A percentile compares a stretch with the other conserved stretches of the same genome.
Evolutionary conservation across 176 grass and related monocot genomes (phyloP).

Genomic region (Oryza meyeriana): DNA sequence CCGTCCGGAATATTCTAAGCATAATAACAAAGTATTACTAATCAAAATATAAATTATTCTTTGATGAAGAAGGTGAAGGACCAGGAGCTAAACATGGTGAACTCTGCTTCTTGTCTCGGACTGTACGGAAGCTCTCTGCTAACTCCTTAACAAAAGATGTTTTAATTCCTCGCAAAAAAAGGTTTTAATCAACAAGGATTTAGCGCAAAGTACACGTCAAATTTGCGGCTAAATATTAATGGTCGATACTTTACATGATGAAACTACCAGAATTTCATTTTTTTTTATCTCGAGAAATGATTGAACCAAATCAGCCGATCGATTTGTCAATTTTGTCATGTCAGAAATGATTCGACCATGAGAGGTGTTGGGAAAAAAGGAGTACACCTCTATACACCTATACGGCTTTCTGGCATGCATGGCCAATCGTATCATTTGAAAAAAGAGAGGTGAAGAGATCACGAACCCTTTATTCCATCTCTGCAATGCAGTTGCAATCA

Average conservation of each 20-base stretch:
- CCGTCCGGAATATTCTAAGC: not conserved
- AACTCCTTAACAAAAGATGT: too few relatives aligned
- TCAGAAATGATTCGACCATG: constrained; percentile 12
- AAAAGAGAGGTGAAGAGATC: not conserved
- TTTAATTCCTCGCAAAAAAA: not conserved
- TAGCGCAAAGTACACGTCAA: not conserved
- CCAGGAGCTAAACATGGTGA: not conserved
- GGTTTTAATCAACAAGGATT: not conserved
- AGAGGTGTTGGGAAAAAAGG: not conserved
- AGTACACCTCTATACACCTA: not conserved
- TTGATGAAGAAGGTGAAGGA: too few relatives aligned
- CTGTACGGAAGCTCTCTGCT: not conserved
- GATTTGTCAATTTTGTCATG: not conserved
- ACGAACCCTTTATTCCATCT: not conserved
- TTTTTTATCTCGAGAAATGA: not conserved
- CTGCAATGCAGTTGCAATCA: not conserved
- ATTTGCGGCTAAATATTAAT: not conserved
- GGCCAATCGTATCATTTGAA: not conserved
- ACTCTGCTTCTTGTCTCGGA: not conserved
- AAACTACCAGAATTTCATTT: not conserved
- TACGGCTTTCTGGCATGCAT: not conserved
- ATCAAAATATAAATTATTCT: not conserved
- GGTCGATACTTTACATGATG: not conserved
- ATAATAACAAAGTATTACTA: not conserved
- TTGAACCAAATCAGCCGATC: not conserved